Conservation (phyloP, 768 basidiomycete genomes). For the Tulasnella sp. region DNA sequence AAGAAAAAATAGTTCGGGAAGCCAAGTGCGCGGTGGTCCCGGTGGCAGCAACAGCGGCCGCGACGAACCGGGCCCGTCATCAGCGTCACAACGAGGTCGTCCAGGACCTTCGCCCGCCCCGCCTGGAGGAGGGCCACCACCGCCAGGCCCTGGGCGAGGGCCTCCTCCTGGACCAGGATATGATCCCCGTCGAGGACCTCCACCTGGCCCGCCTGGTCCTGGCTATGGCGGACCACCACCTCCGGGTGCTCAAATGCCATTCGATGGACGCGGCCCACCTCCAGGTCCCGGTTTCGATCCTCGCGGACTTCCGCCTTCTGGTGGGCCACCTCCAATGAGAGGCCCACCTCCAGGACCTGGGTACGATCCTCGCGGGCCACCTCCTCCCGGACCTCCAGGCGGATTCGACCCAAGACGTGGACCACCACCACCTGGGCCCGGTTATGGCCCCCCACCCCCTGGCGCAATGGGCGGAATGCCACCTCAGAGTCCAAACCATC, state of each 20-base stretch:
- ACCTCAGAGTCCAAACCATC: constrained; percentile 8
- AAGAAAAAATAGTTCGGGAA: background rate
- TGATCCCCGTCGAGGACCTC: constrained; percentile 37
- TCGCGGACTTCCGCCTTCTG: background rate
- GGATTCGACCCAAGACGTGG: constrained; percentile 27
- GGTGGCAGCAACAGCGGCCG: background rate
- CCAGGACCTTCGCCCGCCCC: constrained; percentile 42
- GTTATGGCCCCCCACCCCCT: background rate
- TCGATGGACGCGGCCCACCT: constrained; percentile 25
- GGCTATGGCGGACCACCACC: constrained; percentile 29
- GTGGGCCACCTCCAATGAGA: constrained; percentile 21
- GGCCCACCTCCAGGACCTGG: constrained; percentile 33
- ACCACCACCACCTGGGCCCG: constrained; percentile 23
- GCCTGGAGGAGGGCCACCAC: constrained; percentile 46
- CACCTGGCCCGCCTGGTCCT: constrained; percentile 43
- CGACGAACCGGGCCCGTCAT: constrained; percentile 29
- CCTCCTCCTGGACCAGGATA: constrained; percentile 47
- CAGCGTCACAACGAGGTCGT: constrained; percentile 6
- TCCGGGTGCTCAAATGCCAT: constrained; percentile 8
- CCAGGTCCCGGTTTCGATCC: constrained; percentile 26
- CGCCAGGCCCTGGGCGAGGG: constrained; percentile 42
- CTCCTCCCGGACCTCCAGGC: constrained; percentile 27
- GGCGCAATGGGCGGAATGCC: constrained; percentile 5
- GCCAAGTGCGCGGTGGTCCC: background rate
- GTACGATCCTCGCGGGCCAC: constrained; percentile 24